These are phyloP conservation scores for Rhododendron vialii DNA, from an alignment of 148 eudicot species.

Conservation along the genomic window DNA sequence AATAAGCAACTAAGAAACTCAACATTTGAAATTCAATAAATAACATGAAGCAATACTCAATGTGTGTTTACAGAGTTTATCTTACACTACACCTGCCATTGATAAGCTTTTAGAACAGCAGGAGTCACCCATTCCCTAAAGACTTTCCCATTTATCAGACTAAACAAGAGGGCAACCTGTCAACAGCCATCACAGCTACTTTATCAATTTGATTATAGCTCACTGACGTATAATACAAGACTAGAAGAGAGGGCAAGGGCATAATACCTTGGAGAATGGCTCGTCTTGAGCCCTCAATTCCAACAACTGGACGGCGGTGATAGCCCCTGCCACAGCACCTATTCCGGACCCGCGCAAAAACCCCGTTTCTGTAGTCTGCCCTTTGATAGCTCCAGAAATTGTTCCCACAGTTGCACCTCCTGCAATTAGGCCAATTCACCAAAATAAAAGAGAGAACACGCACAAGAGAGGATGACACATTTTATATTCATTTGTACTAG, in stretches of 20 bases:
- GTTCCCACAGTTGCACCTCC: slow-evolving; percentile 79
- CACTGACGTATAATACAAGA: background rate
- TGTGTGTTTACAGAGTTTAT: background rate
- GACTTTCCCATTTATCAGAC: slow-evolving; percentile 63
- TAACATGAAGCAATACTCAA: background rate
- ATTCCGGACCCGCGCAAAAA: slow-evolving; percentile 61
- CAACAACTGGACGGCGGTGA: slow-evolving; percentile 70
- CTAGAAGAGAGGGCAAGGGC: background rate
- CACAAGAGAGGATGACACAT: background rate
- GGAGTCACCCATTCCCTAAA: slow-evolving; percentile 86
- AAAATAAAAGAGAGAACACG: background rate
- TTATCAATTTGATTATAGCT: background rate
- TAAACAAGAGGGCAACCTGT: slow-evolving; percentile 40
- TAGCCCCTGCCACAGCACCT: slow-evolving; percentile 70
- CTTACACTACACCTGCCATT: slow-evolving; percentile 32
- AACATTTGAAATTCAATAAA: background rate
- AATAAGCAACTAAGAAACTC: background rate
- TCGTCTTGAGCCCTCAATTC: slow-evolving; percentile 62
- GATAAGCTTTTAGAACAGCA: slow-evolving; percentile 81
- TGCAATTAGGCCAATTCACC: slow-evolving; percentile 7
- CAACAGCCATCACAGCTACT: background rate
- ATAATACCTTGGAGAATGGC: slow-evolving; percentile 62
- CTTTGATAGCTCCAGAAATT: slow-evolving; percentile 78
- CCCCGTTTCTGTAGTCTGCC: slow-evolving; percentile 90
- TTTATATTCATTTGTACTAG: background rate